Evolutionary conservation across 768 basidiomycete genomes (phyloP).

Genomic region (Suillus fuscotomentosus): DNA sequence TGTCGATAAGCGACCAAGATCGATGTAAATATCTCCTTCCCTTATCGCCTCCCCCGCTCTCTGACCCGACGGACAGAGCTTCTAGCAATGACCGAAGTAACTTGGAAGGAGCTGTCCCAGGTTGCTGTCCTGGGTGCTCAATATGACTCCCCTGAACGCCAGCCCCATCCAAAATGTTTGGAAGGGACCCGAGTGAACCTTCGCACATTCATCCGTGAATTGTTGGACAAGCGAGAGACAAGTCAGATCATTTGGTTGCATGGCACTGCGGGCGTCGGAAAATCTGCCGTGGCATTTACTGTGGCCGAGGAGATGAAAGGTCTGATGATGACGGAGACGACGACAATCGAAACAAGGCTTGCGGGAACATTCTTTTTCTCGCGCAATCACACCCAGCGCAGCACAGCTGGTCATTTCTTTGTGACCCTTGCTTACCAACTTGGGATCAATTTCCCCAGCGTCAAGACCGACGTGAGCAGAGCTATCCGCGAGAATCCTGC

Average conservation of each 20-base stretch:
- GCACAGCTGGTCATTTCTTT: background rate
- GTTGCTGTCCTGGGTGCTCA: too few relatives aligned
- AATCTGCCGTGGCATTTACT: background rate
- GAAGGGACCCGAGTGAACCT: background rate
- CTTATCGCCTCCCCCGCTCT: background rate
- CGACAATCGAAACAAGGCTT: background rate
- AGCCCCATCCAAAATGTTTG: too few relatives aligned
- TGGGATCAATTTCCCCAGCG: background rate
- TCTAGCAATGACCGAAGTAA: too few relatives aligned
- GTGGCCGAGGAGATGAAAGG: background rate
- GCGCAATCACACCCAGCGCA: background rate
- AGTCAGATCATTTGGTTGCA: background rate
- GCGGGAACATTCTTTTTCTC: conserved; percentile 2
- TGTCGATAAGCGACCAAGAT: background rate
- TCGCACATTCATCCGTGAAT: background rate
- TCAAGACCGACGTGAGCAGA: background rate
- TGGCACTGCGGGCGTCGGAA: background rate
- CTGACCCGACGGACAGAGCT: background rate
- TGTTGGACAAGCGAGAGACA: background rate
- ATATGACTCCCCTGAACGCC: too few relatives aligned
- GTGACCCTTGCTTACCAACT: background rate
- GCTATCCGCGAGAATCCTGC: too few relatives aligned
- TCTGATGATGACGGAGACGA: background rate
- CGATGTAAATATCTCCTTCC: background rate
- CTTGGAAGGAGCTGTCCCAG: too few relatives aligned